Percentiles rank a stretch among this genome's conserved stretches.
Conservation (phyloP, 108 stramenopile genomes). For the Skeletonema tropicum region DNA sequence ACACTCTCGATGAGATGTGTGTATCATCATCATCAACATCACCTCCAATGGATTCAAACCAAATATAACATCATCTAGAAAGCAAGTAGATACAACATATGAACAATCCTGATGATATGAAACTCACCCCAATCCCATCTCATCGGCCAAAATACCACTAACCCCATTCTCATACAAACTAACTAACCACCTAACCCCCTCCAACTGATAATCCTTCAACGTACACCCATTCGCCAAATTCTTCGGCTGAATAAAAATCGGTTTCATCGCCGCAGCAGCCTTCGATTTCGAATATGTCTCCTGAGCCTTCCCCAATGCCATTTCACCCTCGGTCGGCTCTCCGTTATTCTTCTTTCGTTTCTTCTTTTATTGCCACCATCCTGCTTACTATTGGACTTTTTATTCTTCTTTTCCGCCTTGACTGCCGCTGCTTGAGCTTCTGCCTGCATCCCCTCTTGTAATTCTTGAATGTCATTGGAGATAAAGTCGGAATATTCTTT, state of each 20-base stretch:
- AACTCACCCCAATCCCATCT: conserved; percentile 79
- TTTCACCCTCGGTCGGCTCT: conserved; percentile 48
- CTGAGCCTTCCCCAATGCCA: conserved; percentile 64
- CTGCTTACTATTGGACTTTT: conserved; percentile 44
- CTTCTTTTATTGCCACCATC: conserved; percentile 47
- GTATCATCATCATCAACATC: background rate
- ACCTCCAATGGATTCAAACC: background rate
- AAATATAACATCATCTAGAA: background rate
- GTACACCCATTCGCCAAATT: conserved; percentile 75
- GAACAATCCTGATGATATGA: background rate
- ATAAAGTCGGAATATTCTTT: conserved; percentile 90
- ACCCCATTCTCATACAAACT: conserved; percentile 98
- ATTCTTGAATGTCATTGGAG: conserved; percentile 76
- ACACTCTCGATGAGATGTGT: background rate
- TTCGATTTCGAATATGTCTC: conserved; percentile 53
- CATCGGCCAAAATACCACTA: conserved; percentile 98
- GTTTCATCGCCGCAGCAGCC: conserved; percentile 43
- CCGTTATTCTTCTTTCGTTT: conserved; percentile 56
- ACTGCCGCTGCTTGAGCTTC: conserved; percentile 54
- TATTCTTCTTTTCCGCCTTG: conserved; percentile 50
- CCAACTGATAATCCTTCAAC: conserved; percentile 88
- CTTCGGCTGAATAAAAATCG: conserved; percentile 85
- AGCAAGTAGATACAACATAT: background rate
- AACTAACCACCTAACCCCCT: conserved; percentile 95
- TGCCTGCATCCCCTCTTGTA: conserved; percentile 70